Percentiles rank a stretch among this genome's conserved stretches.
phyloP scores from a whole-genome alignment of 768 basidiomycete species.

The Russula brevipes region DNA sequence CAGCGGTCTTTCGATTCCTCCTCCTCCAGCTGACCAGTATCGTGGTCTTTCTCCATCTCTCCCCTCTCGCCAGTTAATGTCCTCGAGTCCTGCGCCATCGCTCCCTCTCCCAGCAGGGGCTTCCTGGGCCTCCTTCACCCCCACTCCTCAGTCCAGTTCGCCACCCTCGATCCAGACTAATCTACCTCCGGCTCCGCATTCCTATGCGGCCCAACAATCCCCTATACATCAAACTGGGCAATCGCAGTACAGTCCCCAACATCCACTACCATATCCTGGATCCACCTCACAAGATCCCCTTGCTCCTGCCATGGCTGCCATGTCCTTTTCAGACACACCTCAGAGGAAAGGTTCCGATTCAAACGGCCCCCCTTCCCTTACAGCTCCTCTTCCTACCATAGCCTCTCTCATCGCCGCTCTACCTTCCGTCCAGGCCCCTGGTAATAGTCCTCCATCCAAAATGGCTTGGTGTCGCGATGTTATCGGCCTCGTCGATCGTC shows the following conservation, averaged over 20 bases:
- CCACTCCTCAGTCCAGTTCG: constrained; percentile 27
- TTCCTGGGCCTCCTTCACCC: constrained; percentile 30
- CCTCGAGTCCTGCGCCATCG: not conserved
- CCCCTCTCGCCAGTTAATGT: constrained; percentile 23
- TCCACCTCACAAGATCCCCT: constrained; percentile 12
- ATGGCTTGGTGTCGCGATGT: constrained; percentile 82
- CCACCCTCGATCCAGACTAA: constrained; percentile 27
- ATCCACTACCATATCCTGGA: constrained; percentile 1
- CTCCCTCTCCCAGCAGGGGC: constrained; percentile 27
- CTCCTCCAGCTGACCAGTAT: constrained; percentile 20
- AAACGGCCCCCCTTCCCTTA: constrained; percentile 45
- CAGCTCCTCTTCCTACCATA: constrained; percentile 64
- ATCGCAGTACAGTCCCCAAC: not conserved
- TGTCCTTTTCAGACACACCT: constrained; percentile 27
- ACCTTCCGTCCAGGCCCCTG: constrained; percentile 47
- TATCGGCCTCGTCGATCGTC: constrained; percentile 67
- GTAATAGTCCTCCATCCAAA: constrained; percentile 54
- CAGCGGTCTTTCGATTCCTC: constrained; percentile 24
- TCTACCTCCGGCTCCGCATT: constrained; percentile 28
- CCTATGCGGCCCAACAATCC: constrained; percentile 23
- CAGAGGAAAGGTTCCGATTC: constrained; percentile 25
- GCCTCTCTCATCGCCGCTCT: constrained; percentile 51
- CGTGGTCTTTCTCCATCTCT: constrained; percentile 28
- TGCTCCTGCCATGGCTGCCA: constrained; percentile 25
- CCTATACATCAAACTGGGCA: not conserved